A percentile compares a stretch with the other conserved stretches of the same genome.
Conservation (phyloP, 495 filamentous ascomycete genomes). For the Penicillium flavigenum region DNA sequence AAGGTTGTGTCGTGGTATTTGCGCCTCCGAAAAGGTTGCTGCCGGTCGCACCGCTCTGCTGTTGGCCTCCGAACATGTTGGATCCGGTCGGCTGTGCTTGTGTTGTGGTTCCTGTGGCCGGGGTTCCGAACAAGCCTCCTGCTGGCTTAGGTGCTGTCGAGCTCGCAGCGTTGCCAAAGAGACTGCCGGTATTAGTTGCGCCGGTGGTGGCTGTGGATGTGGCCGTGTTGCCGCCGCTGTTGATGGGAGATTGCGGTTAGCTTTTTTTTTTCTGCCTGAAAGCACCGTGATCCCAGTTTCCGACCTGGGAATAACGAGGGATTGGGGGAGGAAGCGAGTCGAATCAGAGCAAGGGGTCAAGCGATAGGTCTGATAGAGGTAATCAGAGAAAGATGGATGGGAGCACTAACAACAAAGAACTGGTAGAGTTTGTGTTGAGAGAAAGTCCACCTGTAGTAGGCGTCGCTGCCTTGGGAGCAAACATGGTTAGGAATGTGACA, state of each 20-base stretch:
- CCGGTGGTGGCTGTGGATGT: conserved; percentile 33
- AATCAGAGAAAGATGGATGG: conserved; percentile 8
- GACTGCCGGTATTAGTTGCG: conserved; percentile 30
- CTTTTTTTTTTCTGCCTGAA: background rate
- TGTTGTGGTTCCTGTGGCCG: conserved; percentile 29
- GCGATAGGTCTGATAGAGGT: conserved; percentile 6
- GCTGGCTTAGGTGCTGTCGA: conserved; percentile 39
- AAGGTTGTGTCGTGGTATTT: conserved; percentile 45
- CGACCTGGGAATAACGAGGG: no score
- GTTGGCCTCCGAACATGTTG: conserved; percentile 43
- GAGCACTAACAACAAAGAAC: conserved; percentile 65
- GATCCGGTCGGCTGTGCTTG: conserved; percentile 39
- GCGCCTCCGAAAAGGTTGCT: conserved; percentile 55
- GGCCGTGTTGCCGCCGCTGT: conserved; percentile 30
- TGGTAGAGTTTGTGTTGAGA: conserved; percentile 75
- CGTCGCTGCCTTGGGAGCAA: conserved; percentile 61
- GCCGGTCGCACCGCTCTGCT: conserved; percentile 27
- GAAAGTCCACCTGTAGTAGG: conserved; percentile 57
- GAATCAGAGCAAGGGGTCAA: conserved; percentile 13
- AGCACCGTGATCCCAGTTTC: background rate
- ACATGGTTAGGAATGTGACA: conserved; percentile 32
- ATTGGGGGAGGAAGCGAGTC: conserved; percentile 3
- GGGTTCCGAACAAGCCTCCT: conserved; percentile 50
- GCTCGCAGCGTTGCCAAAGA: conserved; percentile 38
- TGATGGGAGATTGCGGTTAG: conserved; percentile 10